A percentile compares a stretch with the other conserved stretches of the same genome.
phyloP scores from a whole-genome alignment of 2,329 filamentous ascomycete species.

The Ilyonectria destructans region DNA sequence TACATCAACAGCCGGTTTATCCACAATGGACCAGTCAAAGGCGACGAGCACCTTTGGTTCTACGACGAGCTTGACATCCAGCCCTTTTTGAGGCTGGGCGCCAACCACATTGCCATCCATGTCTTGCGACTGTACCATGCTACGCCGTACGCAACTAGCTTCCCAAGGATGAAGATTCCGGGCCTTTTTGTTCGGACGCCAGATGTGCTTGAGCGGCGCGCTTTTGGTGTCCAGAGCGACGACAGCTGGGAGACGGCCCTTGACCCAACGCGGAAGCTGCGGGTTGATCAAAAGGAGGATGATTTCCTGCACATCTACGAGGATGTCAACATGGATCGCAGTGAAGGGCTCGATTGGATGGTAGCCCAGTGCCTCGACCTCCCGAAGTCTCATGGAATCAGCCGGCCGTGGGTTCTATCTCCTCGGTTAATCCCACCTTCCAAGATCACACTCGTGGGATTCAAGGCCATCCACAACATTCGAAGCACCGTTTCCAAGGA shows the following conservation, averaged over 20 bases:
- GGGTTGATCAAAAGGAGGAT: not conserved
- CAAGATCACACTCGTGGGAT: not conserved
- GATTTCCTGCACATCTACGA: conserved; percentile 9
- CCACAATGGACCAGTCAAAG: conserved; percentile 43
- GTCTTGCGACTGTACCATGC: conserved; percentile 42
- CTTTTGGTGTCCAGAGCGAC: not conserved
- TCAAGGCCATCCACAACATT: not conserved
- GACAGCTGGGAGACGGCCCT: not conserved
- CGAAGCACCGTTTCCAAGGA: not conserved
- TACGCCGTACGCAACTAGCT: conserved; percentile 35
- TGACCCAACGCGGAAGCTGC: not conserved
- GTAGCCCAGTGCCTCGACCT: not conserved
- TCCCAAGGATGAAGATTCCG: conserved; percentile 27
- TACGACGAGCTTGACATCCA: conserved; percentile 43
- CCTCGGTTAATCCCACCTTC: not conserved
- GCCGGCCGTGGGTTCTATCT: not conserved
- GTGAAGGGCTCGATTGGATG: not conserved
- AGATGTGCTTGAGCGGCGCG: not conserved
- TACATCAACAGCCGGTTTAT: conserved; percentile 38
- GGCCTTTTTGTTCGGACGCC: conserved; percentile 1
- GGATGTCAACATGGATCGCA: not conserved
- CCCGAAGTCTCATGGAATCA: conserved; percentile 6
- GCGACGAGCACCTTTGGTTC: conserved; percentile 41
- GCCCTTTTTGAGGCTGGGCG: conserved; percentile 33
- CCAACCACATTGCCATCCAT: conserved; percentile 34